These are phyloP conservation scores for Mortierella sp. DNA, from an alignment of 371 early-diverging fungal genomes.

Conservation along the genomic window DNA sequence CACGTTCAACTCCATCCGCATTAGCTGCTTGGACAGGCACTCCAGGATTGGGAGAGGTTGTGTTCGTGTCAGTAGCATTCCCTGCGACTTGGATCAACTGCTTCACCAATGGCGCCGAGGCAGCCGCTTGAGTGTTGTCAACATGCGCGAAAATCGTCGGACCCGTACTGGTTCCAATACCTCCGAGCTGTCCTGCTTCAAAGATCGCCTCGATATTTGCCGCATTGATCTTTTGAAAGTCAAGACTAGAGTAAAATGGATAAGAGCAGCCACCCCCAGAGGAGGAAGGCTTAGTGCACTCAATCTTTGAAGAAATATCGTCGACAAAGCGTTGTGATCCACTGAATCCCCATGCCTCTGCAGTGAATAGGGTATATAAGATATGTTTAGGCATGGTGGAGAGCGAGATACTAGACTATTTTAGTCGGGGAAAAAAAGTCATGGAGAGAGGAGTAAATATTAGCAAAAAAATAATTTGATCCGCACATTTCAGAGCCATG, in stretches of 20 bases:
- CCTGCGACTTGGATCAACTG: slow-evolving; percentile 33
- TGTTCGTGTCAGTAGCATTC: slow-evolving; percentile 14
- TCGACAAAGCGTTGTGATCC: slow-evolving; percentile 86
- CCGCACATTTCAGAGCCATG: background rate
- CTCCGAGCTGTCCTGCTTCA: slow-evolving; percentile 62
- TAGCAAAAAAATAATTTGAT: background rate
- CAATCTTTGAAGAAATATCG: slow-evolving; percentile 68
- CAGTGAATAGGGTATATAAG: slow-evolving; percentile 77
- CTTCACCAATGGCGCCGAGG: slow-evolving; percentile 61
- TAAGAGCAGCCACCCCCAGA: slow-evolving; percentile 62
- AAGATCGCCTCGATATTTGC: slow-evolving; percentile 68
- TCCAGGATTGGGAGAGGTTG: slow-evolving; percentile 12
- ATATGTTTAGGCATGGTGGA: slow-evolving; percentile 69
- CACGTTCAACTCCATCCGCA: slow-evolving; percentile 59
- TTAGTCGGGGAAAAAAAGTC: background rate
- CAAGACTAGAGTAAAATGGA: slow-evolving; percentile 70
- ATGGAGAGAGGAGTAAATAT: background rate
- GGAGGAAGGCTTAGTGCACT: slow-evolving; percentile 64
- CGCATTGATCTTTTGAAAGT: slow-evolving; percentile 73
- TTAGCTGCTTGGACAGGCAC: slow-evolving; percentile 55
- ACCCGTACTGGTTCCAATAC: slow-evolving; percentile 15
- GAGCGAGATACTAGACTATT: slow-evolving; percentile 59
- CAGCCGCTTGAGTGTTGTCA: slow-evolving; percentile 28
- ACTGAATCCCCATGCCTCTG: slow-evolving; percentile 81
- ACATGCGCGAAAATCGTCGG: slow-evolving; percentile 30